These are phyloP conservation scores for Trypanosoma avium DNA, from an alignment of 208 protist species.

Conservation along the genomic window DNA sequence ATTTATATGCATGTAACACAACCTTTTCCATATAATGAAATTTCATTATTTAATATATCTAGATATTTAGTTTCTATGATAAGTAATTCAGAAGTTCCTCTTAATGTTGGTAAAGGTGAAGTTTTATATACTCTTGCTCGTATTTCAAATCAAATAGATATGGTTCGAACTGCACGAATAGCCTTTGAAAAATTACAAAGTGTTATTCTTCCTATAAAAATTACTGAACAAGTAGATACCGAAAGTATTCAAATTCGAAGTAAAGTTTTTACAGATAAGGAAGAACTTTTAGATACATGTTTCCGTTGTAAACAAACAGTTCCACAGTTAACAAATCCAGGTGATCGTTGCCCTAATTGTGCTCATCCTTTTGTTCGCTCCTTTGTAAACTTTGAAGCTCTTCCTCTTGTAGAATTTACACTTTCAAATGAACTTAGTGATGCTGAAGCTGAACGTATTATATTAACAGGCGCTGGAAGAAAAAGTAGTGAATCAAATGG, in stretches of 20 bases:
- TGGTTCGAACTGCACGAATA: constrained; percentile 87
- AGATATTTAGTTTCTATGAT: constrained; percentile 81
- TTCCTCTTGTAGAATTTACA: constrained; percentile 95
- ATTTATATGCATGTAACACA: constrained; percentile 88
- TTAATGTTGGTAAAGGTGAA: constrained; percentile 88
- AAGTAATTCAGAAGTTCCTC: constrained; percentile 59
- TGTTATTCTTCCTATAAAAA: constrained; percentile 77
- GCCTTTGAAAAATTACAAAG: constrained; percentile 89
- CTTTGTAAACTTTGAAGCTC: constrained; percentile 87
- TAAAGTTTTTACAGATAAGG: constrained; percentile 83
- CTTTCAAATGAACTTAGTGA: constrained; percentile 85
- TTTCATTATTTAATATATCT: constrained; percentile 87
- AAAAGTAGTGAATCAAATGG: constrained; percentile 25
- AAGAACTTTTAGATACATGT: constrained; percentile 92
- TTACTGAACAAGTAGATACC: constrained; percentile 91
- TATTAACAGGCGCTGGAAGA: constrained; percentile 61
- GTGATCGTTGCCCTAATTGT: constrained; percentile 91
- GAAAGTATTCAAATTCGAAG: constrained; percentile 87
- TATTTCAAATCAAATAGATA: constrained; percentile 79
- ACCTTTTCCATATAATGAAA: constrained; percentile 85
- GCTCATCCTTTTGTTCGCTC: constrained; percentile 93
- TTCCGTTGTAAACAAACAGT: constrained; percentile 91
- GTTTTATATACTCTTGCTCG: constrained; percentile 89
- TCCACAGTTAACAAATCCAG: constrained; percentile 74
- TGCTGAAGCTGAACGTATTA: constrained; percentile 85